Conservation (phyloP, 495 filamentous ascomycete genomes). For the Xylaria longipes region DNA sequence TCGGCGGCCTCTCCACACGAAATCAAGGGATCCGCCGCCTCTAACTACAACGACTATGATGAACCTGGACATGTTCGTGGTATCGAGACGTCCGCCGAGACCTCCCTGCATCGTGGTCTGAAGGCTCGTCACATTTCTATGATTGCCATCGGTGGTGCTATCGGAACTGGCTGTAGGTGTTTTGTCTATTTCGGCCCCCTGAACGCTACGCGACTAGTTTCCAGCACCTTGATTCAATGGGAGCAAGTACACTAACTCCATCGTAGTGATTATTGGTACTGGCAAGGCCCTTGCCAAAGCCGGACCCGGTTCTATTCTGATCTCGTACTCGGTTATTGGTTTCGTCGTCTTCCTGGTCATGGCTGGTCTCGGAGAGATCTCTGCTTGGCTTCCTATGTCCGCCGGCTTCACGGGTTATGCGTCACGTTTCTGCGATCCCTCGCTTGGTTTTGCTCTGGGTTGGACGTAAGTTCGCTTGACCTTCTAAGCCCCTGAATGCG, state of each 20-base stretch:
- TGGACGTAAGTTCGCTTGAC: constrained; percentile 61
- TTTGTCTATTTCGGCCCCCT: neutral
- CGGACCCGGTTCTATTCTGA: constrained; percentile 74
- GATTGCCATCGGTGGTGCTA: constrained; percentile 87
- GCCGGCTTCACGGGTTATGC: constrained; percentile 70
- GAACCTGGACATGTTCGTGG: constrained; percentile 38
- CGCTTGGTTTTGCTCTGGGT: constrained; percentile 79
- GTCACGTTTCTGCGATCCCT: constrained; percentile 76
- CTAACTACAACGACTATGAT: constrained; percentile 21
- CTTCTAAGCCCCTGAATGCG: neutral
- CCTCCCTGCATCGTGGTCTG: constrained; percentile 64
- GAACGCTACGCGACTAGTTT: neutral
- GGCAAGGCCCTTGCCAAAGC: constrained; percentile 67
- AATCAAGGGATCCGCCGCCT: constrained; percentile 31
- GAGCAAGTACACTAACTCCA: constrained; percentile 13
- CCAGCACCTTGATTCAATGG: neutral
- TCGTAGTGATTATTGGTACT: constrained; percentile 53
- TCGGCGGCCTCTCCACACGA: constrained; percentile 34
- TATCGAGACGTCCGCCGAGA: constrained; percentile 44
- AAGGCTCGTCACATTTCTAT: constrained; percentile 74
- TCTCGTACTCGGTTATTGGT: constrained; percentile 64
- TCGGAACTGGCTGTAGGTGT: constrained; percentile 66
- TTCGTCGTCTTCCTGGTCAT: constrained; percentile 56
- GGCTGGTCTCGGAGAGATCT: constrained; percentile 63
- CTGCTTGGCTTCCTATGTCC: constrained; percentile 70